Evolutionary conservation across 495 filamentous ascomycete species (phyloP).

Genomic region (Cairneyella variabilis): DNA sequence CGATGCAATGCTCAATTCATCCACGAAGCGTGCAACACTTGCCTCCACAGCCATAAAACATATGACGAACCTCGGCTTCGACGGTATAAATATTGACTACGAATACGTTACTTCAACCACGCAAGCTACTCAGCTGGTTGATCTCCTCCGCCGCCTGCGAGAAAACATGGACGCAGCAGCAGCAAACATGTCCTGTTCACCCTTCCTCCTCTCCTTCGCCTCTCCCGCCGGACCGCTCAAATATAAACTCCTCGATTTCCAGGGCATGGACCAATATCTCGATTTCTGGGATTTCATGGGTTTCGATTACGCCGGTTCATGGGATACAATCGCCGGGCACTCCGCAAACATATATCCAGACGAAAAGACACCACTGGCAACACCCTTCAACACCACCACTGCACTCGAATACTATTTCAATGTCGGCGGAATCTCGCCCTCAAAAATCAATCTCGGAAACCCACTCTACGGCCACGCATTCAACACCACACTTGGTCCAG

Average conservation of each 20-base stretch:
- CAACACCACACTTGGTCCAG: constrained; percentile 66
- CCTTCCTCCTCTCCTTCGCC: constrained; percentile 80
- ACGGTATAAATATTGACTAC: constrained; percentile 59
- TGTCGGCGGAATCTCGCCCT: constrained; percentile 52
- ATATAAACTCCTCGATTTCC: constrained; percentile 66
- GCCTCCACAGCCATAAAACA: constrained; percentile 64
- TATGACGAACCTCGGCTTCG: constrained; percentile 57
- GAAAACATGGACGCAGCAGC: constrained; percentile 56
- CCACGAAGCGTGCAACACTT: constrained; percentile 55
- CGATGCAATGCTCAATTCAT: constrained; percentile 59
- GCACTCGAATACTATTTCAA: constrained; percentile 64
- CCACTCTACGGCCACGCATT: constrained; percentile 89
- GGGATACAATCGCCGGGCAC: constrained; percentile 69
- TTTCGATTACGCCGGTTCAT: constrained; percentile 73
- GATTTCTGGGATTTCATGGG: constrained; percentile 95
- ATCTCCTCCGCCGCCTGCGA: constrained; percentile 60
- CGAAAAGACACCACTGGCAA: constrained; percentile 48
- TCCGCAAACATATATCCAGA: constrained; percentile 72
- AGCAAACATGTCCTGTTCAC: constrained; percentile 48
- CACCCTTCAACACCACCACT: constrained; percentile 66
- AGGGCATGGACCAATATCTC: constrained; percentile 70
- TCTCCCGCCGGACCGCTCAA: constrained; percentile 59
- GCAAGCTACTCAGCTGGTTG: constrained; percentile 71
- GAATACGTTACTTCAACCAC: constrained; percentile 49
- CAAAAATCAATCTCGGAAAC: constrained; percentile 85